These are phyloP conservation scores for Aspergillus thermomutatus DNA, from an alignment of 2,329 filamentous ascomycete species.

Conservation along the genomic window DNA sequence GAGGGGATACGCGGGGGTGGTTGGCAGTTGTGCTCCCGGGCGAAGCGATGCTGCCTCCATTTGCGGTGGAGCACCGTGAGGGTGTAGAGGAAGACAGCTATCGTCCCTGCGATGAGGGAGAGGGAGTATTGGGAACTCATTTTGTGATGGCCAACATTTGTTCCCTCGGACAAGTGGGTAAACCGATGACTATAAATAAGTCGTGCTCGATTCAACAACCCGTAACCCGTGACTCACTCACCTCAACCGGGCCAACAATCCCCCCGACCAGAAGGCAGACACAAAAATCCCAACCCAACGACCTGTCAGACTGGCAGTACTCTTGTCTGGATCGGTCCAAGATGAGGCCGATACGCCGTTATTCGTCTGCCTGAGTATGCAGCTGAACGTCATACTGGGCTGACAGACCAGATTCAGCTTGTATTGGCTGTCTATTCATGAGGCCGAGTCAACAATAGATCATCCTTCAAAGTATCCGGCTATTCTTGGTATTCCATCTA, in stretches of 20 bases:
- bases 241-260: background rate
- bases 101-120: background rate
- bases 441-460: too few species aligned
- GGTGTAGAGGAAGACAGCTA: background rate
- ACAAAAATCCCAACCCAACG: too few species aligned
- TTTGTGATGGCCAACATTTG: background rate
- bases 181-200: background rate
- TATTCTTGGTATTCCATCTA: too few species aligned
- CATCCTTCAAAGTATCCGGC: too few species aligned
- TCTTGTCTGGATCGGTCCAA: background rate
- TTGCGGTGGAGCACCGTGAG: background rate
- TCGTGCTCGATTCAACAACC: background rate
- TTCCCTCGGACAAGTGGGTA: background rate
- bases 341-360: background rate
- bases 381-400: too few species aligned
- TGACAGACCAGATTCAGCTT: too few species aligned
- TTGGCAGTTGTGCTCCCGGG: background rate
- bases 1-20: background rate
- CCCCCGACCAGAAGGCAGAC: background rate
- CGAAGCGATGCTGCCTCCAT: background rate
- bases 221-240: background rate
- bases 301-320: too few species aligned
- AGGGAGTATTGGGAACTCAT: background rate
- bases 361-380: background rate
- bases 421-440: too few species aligned